Percentiles rank a stretch among this genome's conserved stretches.
Evolutionary conservation across 2,329 filamentous ascomycete species (phyloP).

Genomic region (Aspergillus ruber): DNA sequence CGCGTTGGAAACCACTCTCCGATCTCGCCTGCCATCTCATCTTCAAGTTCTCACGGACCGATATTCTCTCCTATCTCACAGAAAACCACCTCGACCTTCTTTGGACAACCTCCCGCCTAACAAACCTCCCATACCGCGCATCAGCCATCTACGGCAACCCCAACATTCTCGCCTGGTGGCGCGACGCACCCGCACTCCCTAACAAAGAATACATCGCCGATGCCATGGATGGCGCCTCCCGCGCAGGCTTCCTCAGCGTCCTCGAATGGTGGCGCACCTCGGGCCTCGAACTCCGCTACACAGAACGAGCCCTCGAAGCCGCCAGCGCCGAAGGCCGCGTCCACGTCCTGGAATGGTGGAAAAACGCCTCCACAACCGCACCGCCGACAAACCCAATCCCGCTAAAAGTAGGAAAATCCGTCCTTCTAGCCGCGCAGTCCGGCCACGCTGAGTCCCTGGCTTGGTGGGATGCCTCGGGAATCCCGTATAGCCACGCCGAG

Average conservation of each 20-base stretch:
- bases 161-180: constrained; percentile 88
- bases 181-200: constrained; percentile 70
- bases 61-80: constrained; percentile 68
- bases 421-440: constrained; percentile 76
- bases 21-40: constrained; percentile 79
- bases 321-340: constrained; percentile 79
- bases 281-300: constrained; percentile 74
- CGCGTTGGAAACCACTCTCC: constrained; percentile 68
- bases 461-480: constrained; percentile 82
- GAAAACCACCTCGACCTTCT: constrained; percentile 66
- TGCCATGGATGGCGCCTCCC: constrained; percentile 79
- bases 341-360: constrained; percentile 91
- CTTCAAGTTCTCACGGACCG: constrained; percentile 80
- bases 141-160: constrained; percentile 78
- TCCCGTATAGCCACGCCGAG: constrained; percentile 73
- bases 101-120: constrained; percentile 74
- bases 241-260: constrained; percentile 75
- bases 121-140: constrained; percentile 78
- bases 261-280: constrained; percentile 89
- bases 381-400: constrained; percentile 47
- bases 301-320: constrained; percentile 78
- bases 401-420: constrained; percentile 76
- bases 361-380: constrained; percentile 58
- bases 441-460: constrained; percentile 70
- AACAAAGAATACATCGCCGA: constrained; percentile 82